Evolutionary conservation across 2,329 filamentous ascomycete species (phyloP), one percentile per base, ranked within the genome.

Genomic region (Trichoderma arundinaceum): DNA sequence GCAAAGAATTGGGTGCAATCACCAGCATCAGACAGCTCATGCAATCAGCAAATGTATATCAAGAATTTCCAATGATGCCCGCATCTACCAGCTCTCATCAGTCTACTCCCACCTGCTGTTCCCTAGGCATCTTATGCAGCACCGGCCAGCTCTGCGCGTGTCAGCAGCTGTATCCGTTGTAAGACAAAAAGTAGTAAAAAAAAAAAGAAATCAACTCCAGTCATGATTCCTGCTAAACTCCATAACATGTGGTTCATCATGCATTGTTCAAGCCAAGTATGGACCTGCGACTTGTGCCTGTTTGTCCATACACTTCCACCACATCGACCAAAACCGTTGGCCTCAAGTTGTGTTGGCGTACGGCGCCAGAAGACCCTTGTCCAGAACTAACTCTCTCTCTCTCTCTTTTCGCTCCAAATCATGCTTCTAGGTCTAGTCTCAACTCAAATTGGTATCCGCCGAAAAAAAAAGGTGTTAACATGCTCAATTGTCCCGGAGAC

Each of bases 401-500:
- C 41, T 2, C n/a, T 19, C 33, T 17, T 15, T 52, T 61, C n/a
- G 46, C 48, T 65, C 33, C 44, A 48, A 53, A 46, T 52, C 62
- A 58, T 41, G 58, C 33, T 44, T 58, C 61, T 57, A 64, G 44
- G 52, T 64, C 61, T 64, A 64, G 61, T 57, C 48, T 57, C 62
- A 57, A 57, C 53, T 64, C 61, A 64, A 64, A 64, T 49, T 56
- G 61, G 44, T 61, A 61, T 59, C 33, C 56, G 64, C 57, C 44
- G 43, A 44, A 65, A 44, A 54, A 17, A 35, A 44, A 46, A 6
- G 33, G 49, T 38, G 9, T 33, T 33, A 13, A 44, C 22, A 60
- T 12, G 15, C 41, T 73, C 75, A 74, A 67, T 75, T 73, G 69
- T 86, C 86, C 71, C 84, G 81, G 69, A 89, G 80, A 75, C 86